phyloP scores from a whole-genome alignment of 169 alveolate genomes.

The Babesia bovis region DNA sequence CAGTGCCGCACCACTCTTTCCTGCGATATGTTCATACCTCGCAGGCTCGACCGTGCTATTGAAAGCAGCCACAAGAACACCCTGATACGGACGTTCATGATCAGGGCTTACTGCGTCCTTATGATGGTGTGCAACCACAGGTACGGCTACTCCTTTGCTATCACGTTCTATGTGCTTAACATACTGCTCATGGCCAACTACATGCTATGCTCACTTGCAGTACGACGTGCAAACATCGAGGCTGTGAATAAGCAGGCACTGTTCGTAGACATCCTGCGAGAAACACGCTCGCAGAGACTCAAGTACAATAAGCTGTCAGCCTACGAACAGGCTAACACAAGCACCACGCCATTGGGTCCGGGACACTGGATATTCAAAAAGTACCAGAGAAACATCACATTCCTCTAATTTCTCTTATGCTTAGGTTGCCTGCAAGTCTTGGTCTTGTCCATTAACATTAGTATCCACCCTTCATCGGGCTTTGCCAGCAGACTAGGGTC shows the following conservation, averaged over 20 bases:
- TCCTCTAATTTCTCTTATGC: constrained; percentile 18
- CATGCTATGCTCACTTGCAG: constrained; percentile 16
- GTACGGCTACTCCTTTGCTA: constrained; percentile 14
- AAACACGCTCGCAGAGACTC: constrained; percentile 14
- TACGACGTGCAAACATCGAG: constrained; percentile 32
- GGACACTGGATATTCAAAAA: constrained; percentile 30
- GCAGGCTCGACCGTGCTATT: constrained; percentile 44
- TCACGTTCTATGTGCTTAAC: constrained; percentile 18
- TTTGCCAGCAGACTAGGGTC: constrained; percentile 10
- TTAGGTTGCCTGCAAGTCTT: constrained; percentile 18
- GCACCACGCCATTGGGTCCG: constrained; percentile 11
- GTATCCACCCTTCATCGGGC: constrained; percentile 60
- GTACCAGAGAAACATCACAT: constrained; percentile 2
- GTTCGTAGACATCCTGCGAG: constrained; percentile 45
- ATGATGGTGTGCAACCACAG: constrained; percentile 40
- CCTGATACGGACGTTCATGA: constrained; percentile 24
- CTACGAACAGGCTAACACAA: constrained; percentile 3
- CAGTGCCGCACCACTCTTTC: no score
- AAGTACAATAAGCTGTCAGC: constrained; percentile 19
- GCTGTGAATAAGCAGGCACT: constrained; percentile 53
- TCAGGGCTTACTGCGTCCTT: constrained; percentile 47
- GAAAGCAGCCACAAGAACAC: constrained; percentile 37
- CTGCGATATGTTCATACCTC: no score
- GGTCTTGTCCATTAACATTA: constrained; percentile 52
- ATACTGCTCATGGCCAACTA: constrained; percentile 24